Evolutionary conservation across 345 rosid genomes (phyloP).

Genomic region (Nasturtium officinale): DNA sequence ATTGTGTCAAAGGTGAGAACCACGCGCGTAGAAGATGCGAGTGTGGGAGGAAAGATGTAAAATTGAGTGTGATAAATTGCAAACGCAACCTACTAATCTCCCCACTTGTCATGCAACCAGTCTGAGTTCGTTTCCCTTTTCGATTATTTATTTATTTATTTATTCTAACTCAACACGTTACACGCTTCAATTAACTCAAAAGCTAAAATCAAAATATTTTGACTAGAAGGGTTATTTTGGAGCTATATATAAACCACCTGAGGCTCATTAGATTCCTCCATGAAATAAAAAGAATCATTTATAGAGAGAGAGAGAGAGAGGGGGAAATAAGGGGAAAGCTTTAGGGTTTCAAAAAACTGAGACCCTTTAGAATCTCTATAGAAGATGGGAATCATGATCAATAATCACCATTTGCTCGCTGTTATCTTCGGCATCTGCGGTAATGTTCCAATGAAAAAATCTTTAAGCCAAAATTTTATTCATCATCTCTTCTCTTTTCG

Average conservation of each 20-base stretch:
- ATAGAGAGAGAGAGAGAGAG: constrained; percentile 23
- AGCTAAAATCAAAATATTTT: constrained; percentile 16
- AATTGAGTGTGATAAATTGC: constrained; percentile 46
- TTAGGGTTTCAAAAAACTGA: constrained; percentile 42
- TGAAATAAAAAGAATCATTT: constrained; percentile 25
- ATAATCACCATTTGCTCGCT: constrained; percentile 46
- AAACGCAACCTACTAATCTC: constrained; percentile 57
- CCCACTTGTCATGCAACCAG: constrained; percentile 78
- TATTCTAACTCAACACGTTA: constrained; percentile 35
- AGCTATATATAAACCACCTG: constrained; percentile 45
- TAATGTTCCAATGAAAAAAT: constrained; percentile 38
- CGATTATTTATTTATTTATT: constrained; percentile 5
- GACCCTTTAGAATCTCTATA: constrained; percentile 29
- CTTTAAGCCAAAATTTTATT: not conserved
- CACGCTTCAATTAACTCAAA: constrained; percentile 33
- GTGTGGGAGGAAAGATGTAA: constrained; percentile 12
- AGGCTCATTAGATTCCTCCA: constrained; percentile 36
- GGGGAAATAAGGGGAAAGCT: constrained; percentile 20
- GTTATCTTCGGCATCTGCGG: constrained; percentile 73
- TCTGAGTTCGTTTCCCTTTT: constrained; percentile 49
- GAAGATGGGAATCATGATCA: constrained; percentile 46
- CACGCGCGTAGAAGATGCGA: constrained; percentile 34
- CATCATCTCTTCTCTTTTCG: not conserved
- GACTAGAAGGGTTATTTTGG: constrained; percentile 36
- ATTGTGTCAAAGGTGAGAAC: not conserved